Evolutionary conservation across 345 rosid genomes (phyloP).

Genomic region (Eucalyptus brandiana): DNA sequence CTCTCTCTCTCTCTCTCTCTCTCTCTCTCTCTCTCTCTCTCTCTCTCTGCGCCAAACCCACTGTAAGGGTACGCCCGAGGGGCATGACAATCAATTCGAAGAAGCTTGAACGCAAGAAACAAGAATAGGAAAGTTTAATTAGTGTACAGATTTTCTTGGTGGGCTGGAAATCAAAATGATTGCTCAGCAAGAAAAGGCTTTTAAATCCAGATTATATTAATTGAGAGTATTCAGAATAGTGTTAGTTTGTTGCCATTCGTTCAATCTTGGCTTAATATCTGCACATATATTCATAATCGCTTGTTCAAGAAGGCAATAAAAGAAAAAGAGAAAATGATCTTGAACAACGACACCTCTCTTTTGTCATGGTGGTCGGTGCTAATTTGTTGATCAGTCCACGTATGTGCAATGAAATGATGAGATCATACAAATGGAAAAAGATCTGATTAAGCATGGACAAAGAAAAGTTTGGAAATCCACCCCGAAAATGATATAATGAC

Average conservation of each 20-base stretch:
- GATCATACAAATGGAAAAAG: neutral
- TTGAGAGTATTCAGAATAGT: neutral
- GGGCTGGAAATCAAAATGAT: neutral
- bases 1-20: too few species aligned
- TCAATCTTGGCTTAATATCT: neutral
- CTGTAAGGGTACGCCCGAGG: neutral
- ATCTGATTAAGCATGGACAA: neutral
- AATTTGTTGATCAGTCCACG: neutral
- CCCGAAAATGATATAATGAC: neutral
- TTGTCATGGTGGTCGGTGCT: neutral
- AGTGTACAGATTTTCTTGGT: neutral
- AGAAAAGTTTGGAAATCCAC: neutral
- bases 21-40: too few species aligned
- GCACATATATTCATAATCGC: neutral
- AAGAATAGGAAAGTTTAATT: neutral
- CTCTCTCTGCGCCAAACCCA: neutral
- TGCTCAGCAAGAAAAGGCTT: neutral
- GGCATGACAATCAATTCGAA: neutral
- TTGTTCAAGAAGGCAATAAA: neutral
- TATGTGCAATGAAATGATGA: neutral
- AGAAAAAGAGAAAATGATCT: neutral
- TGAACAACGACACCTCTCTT: neutral
- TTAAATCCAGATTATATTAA: neutral
- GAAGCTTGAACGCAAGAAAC: neutral
- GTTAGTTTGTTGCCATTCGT: neutral